A percentile compares a stretch with the other conserved stretches of the same genome.
Evolutionary conservation across 179 eudicot genomes (phyloP).

Genomic region (Nepenthes alata): DNA sequence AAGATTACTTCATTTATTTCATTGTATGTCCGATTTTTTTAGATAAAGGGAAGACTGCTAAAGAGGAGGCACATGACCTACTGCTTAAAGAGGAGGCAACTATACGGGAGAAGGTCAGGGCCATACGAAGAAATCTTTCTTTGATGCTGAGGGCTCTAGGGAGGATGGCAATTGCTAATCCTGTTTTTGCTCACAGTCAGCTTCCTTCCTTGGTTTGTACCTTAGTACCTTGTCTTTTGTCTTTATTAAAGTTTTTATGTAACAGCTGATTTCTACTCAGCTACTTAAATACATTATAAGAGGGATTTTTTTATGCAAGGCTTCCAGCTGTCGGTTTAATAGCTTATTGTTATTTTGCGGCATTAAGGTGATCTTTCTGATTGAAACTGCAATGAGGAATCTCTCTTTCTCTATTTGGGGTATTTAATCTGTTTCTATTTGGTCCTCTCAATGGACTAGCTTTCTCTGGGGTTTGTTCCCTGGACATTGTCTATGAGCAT

Average conservation of each 20-base stretch:
- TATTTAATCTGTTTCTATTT: not conserved
- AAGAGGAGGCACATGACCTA: slow-evolving; percentile 96
- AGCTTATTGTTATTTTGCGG: too few species aligned
- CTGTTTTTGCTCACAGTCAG: slow-evolving; percentile 87
- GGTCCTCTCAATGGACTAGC: not conserved
- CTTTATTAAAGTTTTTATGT: not conserved
- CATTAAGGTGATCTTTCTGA: too few species aligned
- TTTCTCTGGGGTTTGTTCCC: not conserved
- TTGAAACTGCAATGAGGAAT: too few species aligned
- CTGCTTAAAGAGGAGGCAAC: slow-evolving; percentile 71
- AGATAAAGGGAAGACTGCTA: slow-evolving; percentile 88
- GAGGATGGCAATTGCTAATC: slow-evolving; percentile 84
- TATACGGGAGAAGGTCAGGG: slow-evolving; percentile 52
- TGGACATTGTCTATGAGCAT: not conserved
- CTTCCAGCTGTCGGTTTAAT: too few species aligned
- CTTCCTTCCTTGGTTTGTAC: slow-evolving; percentile 78
- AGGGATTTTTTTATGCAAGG: too few species aligned
- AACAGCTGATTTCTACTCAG: not conserved
- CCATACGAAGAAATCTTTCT: slow-evolving; percentile 58
- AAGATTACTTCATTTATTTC: slow-evolving; percentile 1
- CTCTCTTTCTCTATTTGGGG: not conserved
- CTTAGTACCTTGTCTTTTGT: slow-evolving; percentile 2
- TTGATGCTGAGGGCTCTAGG: slow-evolving; percentile 74
- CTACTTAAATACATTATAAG: too few species aligned
- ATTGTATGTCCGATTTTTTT: slow-evolving; percentile 9